Conservation (phyloP, 2,329 filamentous ascomycete species). For the Anthostomella pinea region DNA sequence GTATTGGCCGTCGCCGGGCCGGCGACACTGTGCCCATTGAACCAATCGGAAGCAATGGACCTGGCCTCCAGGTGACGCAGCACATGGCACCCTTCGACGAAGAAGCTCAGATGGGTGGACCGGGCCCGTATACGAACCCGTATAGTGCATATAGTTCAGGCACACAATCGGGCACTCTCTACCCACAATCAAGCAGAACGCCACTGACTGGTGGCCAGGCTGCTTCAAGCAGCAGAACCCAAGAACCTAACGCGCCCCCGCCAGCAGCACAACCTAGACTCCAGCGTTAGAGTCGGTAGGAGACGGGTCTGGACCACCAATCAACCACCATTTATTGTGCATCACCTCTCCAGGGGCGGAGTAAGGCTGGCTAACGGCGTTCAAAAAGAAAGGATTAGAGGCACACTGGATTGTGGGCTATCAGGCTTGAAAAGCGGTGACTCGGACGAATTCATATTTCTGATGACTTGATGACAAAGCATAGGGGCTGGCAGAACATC, state of each 20-base stretch:
- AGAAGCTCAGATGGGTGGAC: conserved; percentile 30
- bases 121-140: conserved; percentile 24
- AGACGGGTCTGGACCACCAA: no score
- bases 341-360: no score
- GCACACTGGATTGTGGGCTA: no score
- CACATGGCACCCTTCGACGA: conserved; percentile 29
- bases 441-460: no score
- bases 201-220: conserved; percentile 4
- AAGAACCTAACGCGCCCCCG: no score
- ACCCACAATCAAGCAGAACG: conserved; percentile 13
- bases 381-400: no score
- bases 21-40: conserved; percentile 27
- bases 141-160: conserved; percentile 8
- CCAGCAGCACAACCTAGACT: no score
- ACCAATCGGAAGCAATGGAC: conserved; percentile 14
- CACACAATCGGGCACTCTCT: conserved; percentile 12
- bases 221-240: conserved; percentile 5
- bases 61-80: conserved; percentile 29
- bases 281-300: conserved; percentile 18
- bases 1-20: conserved; percentile 28
- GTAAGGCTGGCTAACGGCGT: no score
- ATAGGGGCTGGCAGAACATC: no score
- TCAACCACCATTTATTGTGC: no score
- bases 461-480: no score
- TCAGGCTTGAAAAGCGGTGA: no score